Evolutionary conservation across 2,329 filamentous ascomycete species (phyloP), one percentile per base, ranked within the genome.

Genomic region (Diaporthe velutina): DNA sequence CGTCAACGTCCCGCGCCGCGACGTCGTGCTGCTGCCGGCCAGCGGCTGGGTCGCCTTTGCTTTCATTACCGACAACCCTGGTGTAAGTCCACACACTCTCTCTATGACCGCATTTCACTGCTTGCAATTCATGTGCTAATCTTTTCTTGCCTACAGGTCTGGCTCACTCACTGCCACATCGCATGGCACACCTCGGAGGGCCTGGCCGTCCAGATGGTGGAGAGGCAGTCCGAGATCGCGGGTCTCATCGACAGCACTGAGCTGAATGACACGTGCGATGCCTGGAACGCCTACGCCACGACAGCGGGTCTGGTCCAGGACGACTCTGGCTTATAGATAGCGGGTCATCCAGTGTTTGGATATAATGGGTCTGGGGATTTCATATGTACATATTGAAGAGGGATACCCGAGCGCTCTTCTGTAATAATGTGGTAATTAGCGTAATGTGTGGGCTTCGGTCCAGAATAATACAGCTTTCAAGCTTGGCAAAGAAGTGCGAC

Each of bases 31-130:
- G 71, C 78, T 90, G 1, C 85, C 86, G 0, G 79, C 79, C 2
- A 80, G 80, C 7, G 89, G 88, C 0, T 86, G 87, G 78, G 77
- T 90, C 9, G 85, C 86, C 3, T 80, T 90, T 10, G 88, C 85
- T 0, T 90, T 88, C 77, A 76, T 83, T 73, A 83, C 86, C 0
- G 86, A 91, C 77, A 90, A 90, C 78, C 88, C 88, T 0, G 89
- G 88, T n/a, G 82, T 75, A 52, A 71, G 70, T 54, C 30, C 12
- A 10, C 6, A 42, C 8, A 28, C 2, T 10, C 35, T 10, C 35
- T 13, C 15, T 42, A 1, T 3, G 6, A 42, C 13, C 4, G 19
- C 13, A 42, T 28, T 9, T 19, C 8, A 38, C 10, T 17, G 4
- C 4, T 4, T 19, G 19, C 7, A 30, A 22, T 17, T 13, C 10